A percentile compares a stretch with the other conserved stretches of the same genome.
Conservation (phyloP, 2,329 filamentous ascomycete species). For the Coccinonectria pachysandricola region DNA sequence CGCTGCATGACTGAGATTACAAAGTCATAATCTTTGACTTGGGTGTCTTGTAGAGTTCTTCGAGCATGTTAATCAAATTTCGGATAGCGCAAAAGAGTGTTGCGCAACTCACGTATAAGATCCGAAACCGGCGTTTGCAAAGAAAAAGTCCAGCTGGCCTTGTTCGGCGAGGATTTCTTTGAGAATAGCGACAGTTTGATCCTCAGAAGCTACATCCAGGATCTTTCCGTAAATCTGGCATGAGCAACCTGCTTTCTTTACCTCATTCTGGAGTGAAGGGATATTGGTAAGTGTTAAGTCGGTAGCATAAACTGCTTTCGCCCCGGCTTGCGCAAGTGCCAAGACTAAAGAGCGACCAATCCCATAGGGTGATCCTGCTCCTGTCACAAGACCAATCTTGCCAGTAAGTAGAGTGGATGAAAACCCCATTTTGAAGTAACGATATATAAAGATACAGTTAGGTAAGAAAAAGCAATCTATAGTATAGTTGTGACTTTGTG, state of each 20-base stretch:
- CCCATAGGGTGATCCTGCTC: conserved; percentile 17
- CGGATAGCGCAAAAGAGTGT: no score
- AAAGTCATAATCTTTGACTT: conserved; percentile 2
- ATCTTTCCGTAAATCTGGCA: conserved; percentile 1
- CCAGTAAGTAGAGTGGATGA: conserved; percentile 4
- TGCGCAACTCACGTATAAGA: conserved; percentile 8
- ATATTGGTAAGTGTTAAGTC: conserved; percentile 8
- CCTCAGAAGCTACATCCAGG: no score
- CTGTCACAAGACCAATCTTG: conserved; percentile 17
- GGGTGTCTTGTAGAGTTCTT: conserved; percentile 5
- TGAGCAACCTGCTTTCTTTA: conserved; percentile 1
- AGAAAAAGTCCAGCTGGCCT: conserved; percentile 12
- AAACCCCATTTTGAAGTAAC: conserved; percentile 4
- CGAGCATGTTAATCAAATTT: no score
- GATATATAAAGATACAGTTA: no score
- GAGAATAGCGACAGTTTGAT: no score
- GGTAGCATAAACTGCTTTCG: conserved; percentile 9
- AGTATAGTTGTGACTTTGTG: no score
- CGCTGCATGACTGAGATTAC: conserved; percentile 8
- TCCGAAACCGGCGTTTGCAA: conserved; percentile 11
- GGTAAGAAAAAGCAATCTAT: no score
- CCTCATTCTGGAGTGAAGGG: conserved; percentile 2
- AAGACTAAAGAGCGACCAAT: conserved; percentile 17
- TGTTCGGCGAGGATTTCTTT: no score
- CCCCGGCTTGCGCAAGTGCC: conserved; percentile 9